Evolutionary conservation across 129 eudicot species (phyloP), one percentile per base, ranked within the genome.

Genomic region (Gnaphalium uliginosum): DNA sequence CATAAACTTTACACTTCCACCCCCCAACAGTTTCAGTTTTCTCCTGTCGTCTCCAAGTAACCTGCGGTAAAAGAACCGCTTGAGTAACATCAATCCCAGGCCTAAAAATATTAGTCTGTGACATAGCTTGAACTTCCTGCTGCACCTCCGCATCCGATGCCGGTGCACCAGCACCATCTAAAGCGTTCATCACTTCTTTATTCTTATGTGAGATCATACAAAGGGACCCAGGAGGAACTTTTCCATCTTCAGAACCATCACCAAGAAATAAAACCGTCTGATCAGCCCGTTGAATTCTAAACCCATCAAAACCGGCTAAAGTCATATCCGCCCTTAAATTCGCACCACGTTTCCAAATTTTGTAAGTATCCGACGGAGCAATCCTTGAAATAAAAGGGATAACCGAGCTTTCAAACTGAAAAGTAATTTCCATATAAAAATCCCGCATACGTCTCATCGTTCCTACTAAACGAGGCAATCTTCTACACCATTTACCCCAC

Each of bases 321-420:
- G 97, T 89, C 97, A 92, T 92, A 78, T 92, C 96, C 0, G 97
- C 96, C 77, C 97, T 79, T 71, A 92, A 66, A 84, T 92, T 92
- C 0, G 97, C 92, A 37, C 96, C 97, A 23, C 91, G 83, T 65
- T 92, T 92, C 97, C 97, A 92, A 17, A 92, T 92, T 74, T 85
- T 88, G 81, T 92, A 92, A 24, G 96, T 92, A 66, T 92, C 97
- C 5, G 96, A 92, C 4, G 97, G 97, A 32, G 97, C 97, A 30
- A 92, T 92, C 64, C 93, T 71, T 6, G 92, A 86, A 43, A 92
- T 87, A 69, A 92, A 92, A 39, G 97, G 97, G 39, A 92, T 92
- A 10, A 92, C 97, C 11, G 97, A 92, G 82, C 97, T 92, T 86
- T 92, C 97, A 63, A 92, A 92, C 60, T 92, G 90, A 35, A 92